These are phyloP conservation scores for Epichloe gansuensis DNA, from an alignment of 2,329 filamentous ascomycete genomes.

Conservation along the genomic window DNA sequence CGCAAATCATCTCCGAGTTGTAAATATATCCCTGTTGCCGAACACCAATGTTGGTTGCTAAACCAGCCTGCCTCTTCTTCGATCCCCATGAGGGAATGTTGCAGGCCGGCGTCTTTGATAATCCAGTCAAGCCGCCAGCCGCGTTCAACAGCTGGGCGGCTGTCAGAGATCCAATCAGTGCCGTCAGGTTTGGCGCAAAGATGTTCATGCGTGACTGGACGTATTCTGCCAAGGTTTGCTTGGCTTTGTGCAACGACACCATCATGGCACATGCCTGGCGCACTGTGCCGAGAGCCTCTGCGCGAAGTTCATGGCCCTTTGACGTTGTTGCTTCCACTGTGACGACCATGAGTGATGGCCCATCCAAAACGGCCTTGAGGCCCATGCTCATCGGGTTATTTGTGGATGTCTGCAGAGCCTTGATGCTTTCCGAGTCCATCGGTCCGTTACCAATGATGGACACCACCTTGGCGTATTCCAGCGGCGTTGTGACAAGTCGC, in stretches of 20 bases:
- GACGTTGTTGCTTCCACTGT: conserved; percentile 89
- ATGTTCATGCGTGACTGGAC: conserved; percentile 95
- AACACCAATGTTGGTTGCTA: conserved; percentile 86
- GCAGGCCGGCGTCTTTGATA: conserved; percentile 87
- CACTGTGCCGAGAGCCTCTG: conserved; percentile 63
- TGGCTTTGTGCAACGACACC: conserved; percentile 75
- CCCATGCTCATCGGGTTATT: conserved; percentile 68
- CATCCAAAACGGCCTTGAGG: conserved; percentile 72
- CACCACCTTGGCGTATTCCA: conserved; percentile 93
- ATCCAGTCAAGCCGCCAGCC: conserved; percentile 73
- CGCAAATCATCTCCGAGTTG: conserved; percentile 77
- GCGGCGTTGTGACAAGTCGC: conserved; percentile 73
- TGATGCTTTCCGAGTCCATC: conserved; percentile 70
- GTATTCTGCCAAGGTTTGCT: conserved; percentile 78
- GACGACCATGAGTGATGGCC: conserved; percentile 87
- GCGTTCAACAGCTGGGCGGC: conserved; percentile 95
- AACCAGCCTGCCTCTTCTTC: conserved; percentile 71
- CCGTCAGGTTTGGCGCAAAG: conserved; percentile 88
- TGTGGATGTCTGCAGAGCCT: conserved; percentile 60
- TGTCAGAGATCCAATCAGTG: conserved; percentile 80
- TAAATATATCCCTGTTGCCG: conserved; percentile 90
- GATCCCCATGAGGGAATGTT: conserved; percentile 86
- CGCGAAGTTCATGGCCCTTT: conserved; percentile 63
- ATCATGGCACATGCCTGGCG: conserved; percentile 76
- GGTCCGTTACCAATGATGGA: conserved; percentile 87